Evolutionary conservation across 805 yeast genomes (phyloP).

Genomic region (Candida tammaniensis): DNA sequence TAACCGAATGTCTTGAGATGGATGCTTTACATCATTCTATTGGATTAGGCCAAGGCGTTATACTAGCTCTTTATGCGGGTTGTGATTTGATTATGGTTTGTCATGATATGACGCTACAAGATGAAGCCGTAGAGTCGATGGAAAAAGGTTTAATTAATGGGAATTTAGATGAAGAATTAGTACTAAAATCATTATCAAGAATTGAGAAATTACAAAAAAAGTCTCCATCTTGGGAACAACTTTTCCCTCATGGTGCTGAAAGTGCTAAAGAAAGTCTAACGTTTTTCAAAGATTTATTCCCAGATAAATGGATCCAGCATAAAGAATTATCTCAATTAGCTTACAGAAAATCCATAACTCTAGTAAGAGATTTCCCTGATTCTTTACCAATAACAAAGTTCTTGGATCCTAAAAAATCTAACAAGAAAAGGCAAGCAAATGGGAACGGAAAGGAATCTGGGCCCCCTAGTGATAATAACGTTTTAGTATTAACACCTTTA

Average conservation of each 20-base stretch:
- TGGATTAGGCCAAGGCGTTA: constrained; percentile 65
- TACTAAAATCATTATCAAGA: constrained; percentile 39
- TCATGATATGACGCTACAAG: constrained; percentile 51
- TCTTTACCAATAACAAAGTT: constrained; percentile 47
- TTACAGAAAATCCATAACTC: constrained; percentile 50
- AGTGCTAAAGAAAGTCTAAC: constrained; percentile 19
- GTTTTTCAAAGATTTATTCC: constrained; percentile 25
- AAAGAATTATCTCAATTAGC: constrained; percentile 42
- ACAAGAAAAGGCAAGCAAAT: constrained; percentile 23
- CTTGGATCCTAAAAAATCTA: constrained; percentile 26
- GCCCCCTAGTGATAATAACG: constrained; percentile 15
- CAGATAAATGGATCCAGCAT: constrained; percentile 41
- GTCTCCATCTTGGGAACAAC: constrained; percentile 44
- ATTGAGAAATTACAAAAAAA: constrained; percentile 42
- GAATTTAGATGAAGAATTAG: constrained; percentile 41
- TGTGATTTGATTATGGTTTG: constrained; percentile 65
- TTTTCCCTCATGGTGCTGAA: constrained; percentile 35
- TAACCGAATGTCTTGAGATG: constrained; percentile 62
- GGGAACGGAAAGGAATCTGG: constrained; percentile 13
- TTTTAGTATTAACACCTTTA: constrained; percentile 37
- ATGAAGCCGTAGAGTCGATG: constrained; percentile 50
- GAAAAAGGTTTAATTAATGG: constrained; percentile 38
- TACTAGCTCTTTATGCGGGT: constrained; percentile 60
- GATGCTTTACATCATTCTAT: constrained; percentile 61
- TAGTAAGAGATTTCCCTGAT: constrained; percentile 53